Percentiles rank a stretch among this genome's conserved stretches.
Evolutionary conservation across 192 early-diverging fungal species (phyloP).

Genomic region (Phlyctochytrium bullatum): DNA sequence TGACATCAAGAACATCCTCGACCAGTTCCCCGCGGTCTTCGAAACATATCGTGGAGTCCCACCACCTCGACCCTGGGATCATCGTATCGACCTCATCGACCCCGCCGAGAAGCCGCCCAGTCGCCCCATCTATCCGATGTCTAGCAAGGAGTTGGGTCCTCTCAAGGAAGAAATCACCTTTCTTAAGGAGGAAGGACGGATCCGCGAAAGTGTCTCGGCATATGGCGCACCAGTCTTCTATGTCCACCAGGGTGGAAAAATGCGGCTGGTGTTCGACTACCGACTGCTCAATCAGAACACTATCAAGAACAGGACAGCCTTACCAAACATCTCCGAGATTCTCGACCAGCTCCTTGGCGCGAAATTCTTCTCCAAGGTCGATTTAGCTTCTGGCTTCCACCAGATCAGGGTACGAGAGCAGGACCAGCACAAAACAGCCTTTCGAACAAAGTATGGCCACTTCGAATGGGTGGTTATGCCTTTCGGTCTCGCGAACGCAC

Average conservation of each 20-base stretch:
- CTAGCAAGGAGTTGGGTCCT: conserved; percentile 1
- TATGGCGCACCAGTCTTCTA: conserved; percentile 21
- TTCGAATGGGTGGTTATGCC: conserved; percentile 60
- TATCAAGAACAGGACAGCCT: conserved; percentile 42
- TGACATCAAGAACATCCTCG: conserved; percentile 13
- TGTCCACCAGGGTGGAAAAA: conserved; percentile 15
- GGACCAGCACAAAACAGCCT: conserved; percentile 31
- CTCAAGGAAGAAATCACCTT: conserved; percentile 22
- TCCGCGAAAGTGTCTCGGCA: conserved; percentile 13
- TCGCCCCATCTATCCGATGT: conserved; percentile 9
- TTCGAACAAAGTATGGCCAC: conserved; percentile 34
- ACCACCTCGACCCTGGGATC: conserved; percentile 1
- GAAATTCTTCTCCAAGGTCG: conserved; percentile 14
- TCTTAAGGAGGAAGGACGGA: conserved; percentile 10
- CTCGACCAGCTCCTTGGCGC: conserved; percentile 9
- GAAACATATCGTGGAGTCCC: conserved; percentile 13
- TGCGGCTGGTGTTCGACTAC: conserved; percentile 18
- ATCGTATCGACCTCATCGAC: background rate
- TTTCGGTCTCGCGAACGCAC: conserved; percentile 62
- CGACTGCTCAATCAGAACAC: conserved; percentile 49
- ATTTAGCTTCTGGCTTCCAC: conserved; percentile 19
- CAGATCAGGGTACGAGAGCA: conserved; percentile 14
- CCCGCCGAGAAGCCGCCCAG: conserved; percentile 6
- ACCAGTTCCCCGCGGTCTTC: conserved; percentile 15
- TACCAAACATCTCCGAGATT: conserved; percentile 26